Base-by-base conservation (phyloP, 805 yeast genomes). In the Wickerhamiella allomyrinae region DNA sequence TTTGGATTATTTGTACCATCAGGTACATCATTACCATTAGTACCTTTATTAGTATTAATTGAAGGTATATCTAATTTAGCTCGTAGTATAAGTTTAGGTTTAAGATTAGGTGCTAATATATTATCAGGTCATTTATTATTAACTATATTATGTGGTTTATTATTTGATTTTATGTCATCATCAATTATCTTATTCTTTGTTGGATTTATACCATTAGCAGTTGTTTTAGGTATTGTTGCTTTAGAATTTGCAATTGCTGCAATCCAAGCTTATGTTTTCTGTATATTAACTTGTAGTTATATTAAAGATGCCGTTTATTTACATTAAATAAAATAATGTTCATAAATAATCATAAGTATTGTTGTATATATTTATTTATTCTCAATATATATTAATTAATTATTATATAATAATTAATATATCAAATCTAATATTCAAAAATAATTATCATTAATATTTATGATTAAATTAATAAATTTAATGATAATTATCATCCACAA, bases 91-190 rank as follows among this genome's bases (percentile, higher is more conserved):
- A 52, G 56, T 42, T 52, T 52, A 54, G 58, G 58, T 29, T 48
- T 53, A 54, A 49, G 57, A 49, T 46, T 54, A 43, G 50, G 55
- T 23, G 57, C 56, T 42, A 54, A 53, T 25, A 41, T 48, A 22
- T 47, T 54, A 48, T 52, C 57, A 21, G 58, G 58, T 37, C 57
- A 54, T 47, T 44, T 54, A 46, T 50, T 54, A 47, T 37, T 55
- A 42, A 48, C 45, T 43, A 55, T 55, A 31, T 51, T 55, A 46
- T 49, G 54, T 39, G 49, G 54, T 41, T 52, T 56, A 47, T 45
- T 55, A 34, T 54, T 49, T 44, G 47, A 47, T 37, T 55, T 54
- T 43, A 54, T 54, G 53, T 44, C 50, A 22, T 44, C 49, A 31
- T 50, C 51, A 22, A 22, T 22, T 22, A 21, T 35, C 20, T 22